These are phyloP conservation scores for Cryptosporidium sp. DNA, from an alignment of 169 alveolate genomes.

Conservation along the genomic window DNA sequence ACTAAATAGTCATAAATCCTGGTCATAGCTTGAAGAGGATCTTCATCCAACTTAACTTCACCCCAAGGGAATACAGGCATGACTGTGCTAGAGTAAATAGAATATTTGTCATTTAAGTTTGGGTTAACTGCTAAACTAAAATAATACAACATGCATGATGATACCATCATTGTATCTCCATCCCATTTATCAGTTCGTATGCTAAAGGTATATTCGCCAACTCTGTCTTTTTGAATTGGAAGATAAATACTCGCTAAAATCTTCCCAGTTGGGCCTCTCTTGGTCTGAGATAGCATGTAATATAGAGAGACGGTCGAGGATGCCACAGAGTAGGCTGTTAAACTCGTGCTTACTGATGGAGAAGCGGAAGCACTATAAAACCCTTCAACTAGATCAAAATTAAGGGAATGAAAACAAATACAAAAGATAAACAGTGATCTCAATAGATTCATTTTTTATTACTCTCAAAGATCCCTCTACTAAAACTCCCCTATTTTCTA, in stretches of 20 bases:
- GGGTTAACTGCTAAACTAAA: conserved; percentile 53
- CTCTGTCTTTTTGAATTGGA: conserved; percentile 39
- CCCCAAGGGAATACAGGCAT: conserved; percentile 68
- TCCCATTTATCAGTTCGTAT: conserved; percentile 52
- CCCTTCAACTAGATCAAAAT: background rate
- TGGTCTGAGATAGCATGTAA: conserved; percentile 66
- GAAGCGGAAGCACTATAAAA: conserved; percentile 74
- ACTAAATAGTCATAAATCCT: conserved; percentile 28
- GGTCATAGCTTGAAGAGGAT: conserved; percentile 35
- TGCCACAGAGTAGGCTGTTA: conserved; percentile 44
- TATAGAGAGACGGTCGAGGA: conserved; percentile 33
- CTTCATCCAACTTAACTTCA: background rate
- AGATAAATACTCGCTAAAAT: conserved; percentile 53
- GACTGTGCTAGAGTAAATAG: background rate
- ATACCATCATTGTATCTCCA: conserved; percentile 55
- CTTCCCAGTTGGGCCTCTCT: conserved; percentile 40
- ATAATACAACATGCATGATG: conserved; percentile 58
- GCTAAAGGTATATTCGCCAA: conserved; percentile 30
- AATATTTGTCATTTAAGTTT: conserved; percentile 20
- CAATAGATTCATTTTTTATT: background rate
- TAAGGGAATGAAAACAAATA: background rate
- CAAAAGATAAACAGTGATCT: background rate
- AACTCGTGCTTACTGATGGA: conserved; percentile 56
- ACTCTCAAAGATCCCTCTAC: background rate
- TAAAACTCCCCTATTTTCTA: background rate